Percentiles rank a stretch among this genome's conserved stretches.
These are phyloP conservation scores for Xanthoconium stramineum DNA, from an alignment of 768 basidiomycete species.

Conservation along the genomic window DNA sequence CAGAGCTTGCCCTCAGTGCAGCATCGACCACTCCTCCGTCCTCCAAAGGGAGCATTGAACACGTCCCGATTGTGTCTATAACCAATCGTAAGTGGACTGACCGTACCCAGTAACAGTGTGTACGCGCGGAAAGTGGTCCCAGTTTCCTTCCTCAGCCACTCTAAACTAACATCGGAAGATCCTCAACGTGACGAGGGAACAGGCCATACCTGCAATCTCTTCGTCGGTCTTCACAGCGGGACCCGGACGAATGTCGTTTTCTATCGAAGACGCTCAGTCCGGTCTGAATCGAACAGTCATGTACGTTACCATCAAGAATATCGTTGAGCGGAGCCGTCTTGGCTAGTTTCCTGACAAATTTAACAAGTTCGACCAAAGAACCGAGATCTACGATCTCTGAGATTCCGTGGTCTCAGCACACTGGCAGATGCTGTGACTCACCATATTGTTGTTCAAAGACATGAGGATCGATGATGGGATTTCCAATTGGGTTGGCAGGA, in stretches of 20 bases:
- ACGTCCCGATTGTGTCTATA: slow-evolving; percentile 1
- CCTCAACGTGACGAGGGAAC: not conserved
- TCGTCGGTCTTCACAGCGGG: not conserved
- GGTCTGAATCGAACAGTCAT: no score
- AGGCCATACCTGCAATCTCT: not conserved
- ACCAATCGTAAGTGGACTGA: not conserved
- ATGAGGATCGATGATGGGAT: not conserved
- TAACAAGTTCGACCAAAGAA: not conserved
- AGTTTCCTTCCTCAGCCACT: not conserved
- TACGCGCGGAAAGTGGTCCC: not conserved
- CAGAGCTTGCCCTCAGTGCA: not conserved
- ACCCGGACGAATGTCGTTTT: not conserved
- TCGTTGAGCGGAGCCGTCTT: slow-evolving; percentile 1
- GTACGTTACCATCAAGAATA: not conserved
- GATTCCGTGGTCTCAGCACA: not conserved
- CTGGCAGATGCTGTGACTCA: not conserved
- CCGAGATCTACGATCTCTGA: not conserved
- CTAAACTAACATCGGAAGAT: not conserved
- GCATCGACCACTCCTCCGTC: slow-evolving; percentile 1
- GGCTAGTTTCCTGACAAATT: not conserved
- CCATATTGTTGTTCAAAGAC: slow-evolving; percentile 1
- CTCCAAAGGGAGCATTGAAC: slow-evolving; percentile 2
- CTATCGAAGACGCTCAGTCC: not conserved
- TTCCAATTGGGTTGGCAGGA: not conserved
- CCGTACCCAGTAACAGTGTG: no score